Conservation (phyloP, 257 asterid genomes). For the Verbena officinalis region DNA sequence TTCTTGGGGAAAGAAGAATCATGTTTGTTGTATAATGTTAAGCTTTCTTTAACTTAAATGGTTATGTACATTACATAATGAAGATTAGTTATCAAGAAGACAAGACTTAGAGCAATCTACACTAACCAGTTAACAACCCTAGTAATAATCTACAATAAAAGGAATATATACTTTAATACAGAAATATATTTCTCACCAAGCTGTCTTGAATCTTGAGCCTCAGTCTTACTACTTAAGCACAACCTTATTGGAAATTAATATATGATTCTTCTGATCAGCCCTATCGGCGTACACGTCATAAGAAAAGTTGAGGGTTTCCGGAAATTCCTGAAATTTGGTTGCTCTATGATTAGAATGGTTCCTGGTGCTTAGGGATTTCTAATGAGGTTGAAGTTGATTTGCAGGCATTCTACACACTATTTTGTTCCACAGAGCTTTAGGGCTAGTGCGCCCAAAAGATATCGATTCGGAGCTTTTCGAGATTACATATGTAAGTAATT, state of each 20-base stretch:
- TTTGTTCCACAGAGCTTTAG: constrained; percentile 91
- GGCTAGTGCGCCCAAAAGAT: constrained; percentile 92
- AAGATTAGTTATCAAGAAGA: background rate
- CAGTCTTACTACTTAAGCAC: background rate
- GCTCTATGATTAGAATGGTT: background rate
- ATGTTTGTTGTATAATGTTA: background rate
- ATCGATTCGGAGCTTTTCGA: constrained; percentile 94
- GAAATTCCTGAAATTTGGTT: constrained; percentile 5
- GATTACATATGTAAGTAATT: constrained; percentile 79
- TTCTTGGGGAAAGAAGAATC: background rate
- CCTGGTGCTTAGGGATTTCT: constrained; percentile 26
- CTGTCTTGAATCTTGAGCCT: background rate
- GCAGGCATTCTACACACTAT: constrained; percentile 93
- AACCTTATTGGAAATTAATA: background rate
- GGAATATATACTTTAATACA: too few relatives aligned
- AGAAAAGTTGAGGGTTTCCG: background rate
- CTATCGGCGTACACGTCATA: too few relatives aligned
- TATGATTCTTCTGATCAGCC: background rate
- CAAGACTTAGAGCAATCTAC: background rate
- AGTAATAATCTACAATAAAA: background rate
- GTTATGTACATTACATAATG: background rate
- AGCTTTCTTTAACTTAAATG: background rate
- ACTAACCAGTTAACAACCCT: background rate
- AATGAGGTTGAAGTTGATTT: constrained; percentile 32
- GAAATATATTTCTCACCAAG: too few relatives aligned